Base-by-base conservation (phyloP, 1,139 yeast genomes). In the Hyphopichia pseudoburtonii region DNA sequence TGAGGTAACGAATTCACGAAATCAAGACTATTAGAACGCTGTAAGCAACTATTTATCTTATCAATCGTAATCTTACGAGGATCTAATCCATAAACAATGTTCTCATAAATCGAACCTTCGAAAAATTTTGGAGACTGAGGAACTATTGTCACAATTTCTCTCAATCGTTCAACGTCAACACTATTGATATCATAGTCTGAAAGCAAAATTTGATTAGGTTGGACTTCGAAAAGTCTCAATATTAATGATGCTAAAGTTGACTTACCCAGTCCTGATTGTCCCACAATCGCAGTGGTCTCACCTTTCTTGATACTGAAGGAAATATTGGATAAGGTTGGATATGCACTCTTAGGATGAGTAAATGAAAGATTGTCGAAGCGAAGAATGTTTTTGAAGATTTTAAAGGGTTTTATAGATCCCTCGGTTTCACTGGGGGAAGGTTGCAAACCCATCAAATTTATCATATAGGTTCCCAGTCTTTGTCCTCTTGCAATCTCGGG, bases 401-500 rank as follows among this genome's bases (percentile, higher is more conserved):
- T 33, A 4, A 24, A 17, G 9, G 21, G 21, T 5, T 31, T 47
- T 17, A 39, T 22, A 4, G n/a, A 30, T 3, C 73, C 73, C 11
- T 41, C 50, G 24, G 47, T 53, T 46, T 70, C 76, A 12, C 52
- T 46, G 4, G 52, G 41, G 27, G 73, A 57, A 4, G 63, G 53
- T 3, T 51, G 43, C 30, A 66, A 46, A 4, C 64, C 60, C 25
- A 80, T 47, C 1, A 85, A 57, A 24, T 67, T 64, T 35, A 72
- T 62, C 3, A 83, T 59, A 47, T 76, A 71, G 3, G 78, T 73
- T 0, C 82, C 87, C 7, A 86, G 86, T 49, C 89, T 65, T 55
- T 82, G 81, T 1, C 95, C 96, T 42, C 89, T 74, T 16, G 85
- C 75, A 10, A 89, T 73, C 43, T 83, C 86, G 0, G 97, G 96